Conservation (phyloP, 257 asterid genomes). For the Osmanthus fragrans region DNA sequence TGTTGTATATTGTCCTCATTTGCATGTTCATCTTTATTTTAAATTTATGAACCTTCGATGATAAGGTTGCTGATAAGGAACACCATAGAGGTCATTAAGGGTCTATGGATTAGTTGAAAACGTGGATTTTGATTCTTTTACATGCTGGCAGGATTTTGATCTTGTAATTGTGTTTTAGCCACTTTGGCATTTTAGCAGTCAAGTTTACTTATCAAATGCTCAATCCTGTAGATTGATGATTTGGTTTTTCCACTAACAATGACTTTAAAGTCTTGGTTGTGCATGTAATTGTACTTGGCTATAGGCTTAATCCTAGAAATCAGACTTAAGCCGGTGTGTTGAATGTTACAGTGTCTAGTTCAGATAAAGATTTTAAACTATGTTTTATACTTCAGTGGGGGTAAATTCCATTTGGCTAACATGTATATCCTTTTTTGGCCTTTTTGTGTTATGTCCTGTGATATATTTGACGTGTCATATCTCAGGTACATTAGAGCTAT, state of each 20-base stretch:
- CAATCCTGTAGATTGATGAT: too few species aligned
- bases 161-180: not conserved
- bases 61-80: too few species aligned
- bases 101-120: too few species aligned
- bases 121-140: not conserved
- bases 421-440: not conserved
- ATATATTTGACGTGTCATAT: not conserved
- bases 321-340: not conserved
- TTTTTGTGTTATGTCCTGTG: not conserved
- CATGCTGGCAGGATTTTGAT: not conserved
- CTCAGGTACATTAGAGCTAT: not conserved
- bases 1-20: too few species aligned
- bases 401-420: not conserved
- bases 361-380: not conserved
- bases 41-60: too few species aligned
- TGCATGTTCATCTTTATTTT: too few species aligned
- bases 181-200: too few species aligned
- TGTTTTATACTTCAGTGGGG: not conserved
- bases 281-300: not conserved
- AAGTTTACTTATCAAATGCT: too few species aligned
- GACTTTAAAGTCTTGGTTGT: not conserved
- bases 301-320: not conserved
- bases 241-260: too few species aligned
- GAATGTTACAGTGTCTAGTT: not conserved
- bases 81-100: too few species aligned